Conservation (phyloP, 495 filamentous ascomycete species). For the Penicillium desertorum region DNA sequence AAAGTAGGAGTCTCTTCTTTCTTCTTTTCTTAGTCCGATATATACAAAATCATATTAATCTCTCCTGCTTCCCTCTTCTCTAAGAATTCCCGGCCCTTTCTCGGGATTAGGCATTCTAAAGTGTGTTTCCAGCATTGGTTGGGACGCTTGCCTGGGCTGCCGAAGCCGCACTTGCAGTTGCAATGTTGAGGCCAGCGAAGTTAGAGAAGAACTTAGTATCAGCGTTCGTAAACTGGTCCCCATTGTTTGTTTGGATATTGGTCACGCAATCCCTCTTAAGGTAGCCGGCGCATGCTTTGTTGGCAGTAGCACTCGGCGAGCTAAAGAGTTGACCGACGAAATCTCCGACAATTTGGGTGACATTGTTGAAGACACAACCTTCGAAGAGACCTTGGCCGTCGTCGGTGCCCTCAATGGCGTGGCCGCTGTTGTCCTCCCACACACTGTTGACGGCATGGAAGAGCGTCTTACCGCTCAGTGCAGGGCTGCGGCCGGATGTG, state of each 20-base stretch:
- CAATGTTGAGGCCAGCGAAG: not conserved
- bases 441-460: conserved; percentile 30
- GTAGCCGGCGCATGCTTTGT: not conserved
- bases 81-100: not conserved
- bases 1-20: not conserved
- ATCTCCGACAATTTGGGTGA: not conserved
- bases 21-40: not conserved
- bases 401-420: conserved; percentile 14
- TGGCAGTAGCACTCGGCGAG: not conserved
- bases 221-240: not conserved
- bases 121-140: not conserved
- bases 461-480: conserved; percentile 40
- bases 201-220: not conserved
- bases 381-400: conserved; percentile 14
- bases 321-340: not conserved
- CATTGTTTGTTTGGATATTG: not conserved
- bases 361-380: conserved; percentile 10
- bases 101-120: not conserved
- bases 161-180: not conserved
- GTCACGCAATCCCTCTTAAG: not conserved
- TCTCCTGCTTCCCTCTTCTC: not conserved
- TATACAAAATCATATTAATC: not conserved
- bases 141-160: not conserved
- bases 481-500: conserved; percentile 46
- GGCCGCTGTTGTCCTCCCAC: conserved; percentile 13